Conservation (phyloP, 352 stramenopile genomes). For the Phytophthora foliorum region DNA sequence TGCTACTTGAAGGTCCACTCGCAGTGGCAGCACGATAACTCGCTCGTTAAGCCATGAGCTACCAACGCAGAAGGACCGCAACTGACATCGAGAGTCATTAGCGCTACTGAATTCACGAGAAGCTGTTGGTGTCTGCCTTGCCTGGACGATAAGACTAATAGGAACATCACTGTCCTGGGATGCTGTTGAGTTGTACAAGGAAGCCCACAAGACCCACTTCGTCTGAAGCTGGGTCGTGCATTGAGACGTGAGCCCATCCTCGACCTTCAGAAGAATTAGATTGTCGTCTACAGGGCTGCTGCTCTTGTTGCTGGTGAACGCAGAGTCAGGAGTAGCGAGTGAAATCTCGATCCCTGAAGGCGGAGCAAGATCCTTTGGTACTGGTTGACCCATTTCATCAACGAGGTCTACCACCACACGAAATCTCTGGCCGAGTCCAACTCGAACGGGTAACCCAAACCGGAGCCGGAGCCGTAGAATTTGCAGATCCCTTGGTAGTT, state of each 20-base stretch:
- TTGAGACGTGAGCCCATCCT: neutral
- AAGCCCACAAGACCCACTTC: slow-evolving; percentile 20
- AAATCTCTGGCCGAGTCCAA: slow-evolving; percentile 41
- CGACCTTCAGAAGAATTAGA: slow-evolving; percentile 16
- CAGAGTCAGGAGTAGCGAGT: neutral
- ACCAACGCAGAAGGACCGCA: slow-evolving; percentile 50
- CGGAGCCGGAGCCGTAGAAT: slow-evolving; percentile 61
- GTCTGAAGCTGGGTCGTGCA: neutral
- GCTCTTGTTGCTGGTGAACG: neutral
- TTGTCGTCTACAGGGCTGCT: neutral
- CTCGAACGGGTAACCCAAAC: slow-evolving; percentile 42
- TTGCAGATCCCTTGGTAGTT: slow-evolving; percentile 25
- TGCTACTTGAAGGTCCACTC: slow-evolving; percentile 24
- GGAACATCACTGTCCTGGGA: neutral
- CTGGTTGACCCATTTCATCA: slow-evolving; percentile 64
- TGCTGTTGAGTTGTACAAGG: neutral
- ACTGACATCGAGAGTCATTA: slow-evolving; percentile 9
- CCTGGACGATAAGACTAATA: slow-evolving; percentile 11
- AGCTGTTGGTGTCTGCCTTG: neutral
- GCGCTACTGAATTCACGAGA: neutral
- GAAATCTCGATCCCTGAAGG: slow-evolving; percentile 11
- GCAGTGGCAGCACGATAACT: slow-evolving; percentile 51
- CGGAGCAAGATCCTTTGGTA: neutral
- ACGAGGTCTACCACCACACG: slow-evolving; percentile 56
- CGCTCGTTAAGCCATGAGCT: slow-evolving; percentile 40